These are phyloP conservation scores for Candida oleophila DNA, from an alignment of 805 yeast genomes.

Conservation along the genomic window DNA sequence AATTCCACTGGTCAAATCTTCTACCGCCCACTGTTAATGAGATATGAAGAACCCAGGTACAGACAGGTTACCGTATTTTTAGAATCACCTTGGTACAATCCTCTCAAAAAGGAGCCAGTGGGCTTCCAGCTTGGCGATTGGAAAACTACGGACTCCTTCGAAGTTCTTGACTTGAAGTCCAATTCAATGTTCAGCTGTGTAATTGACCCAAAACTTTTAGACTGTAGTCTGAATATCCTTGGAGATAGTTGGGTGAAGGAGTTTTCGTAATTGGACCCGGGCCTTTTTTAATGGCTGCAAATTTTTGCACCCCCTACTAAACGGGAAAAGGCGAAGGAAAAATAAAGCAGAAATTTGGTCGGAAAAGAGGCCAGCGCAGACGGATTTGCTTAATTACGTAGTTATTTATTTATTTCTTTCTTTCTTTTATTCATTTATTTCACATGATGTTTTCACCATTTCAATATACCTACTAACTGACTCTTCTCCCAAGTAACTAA, in stretches of 20 bases:
- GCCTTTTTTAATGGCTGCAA: not conserved
- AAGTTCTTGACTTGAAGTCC: constrained; percentile 3
- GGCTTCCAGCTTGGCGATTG: constrained; percentile 9
- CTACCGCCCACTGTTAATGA: constrained; percentile 15
- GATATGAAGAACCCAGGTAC: constrained; percentile 10
- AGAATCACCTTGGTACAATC: constrained; percentile 7
- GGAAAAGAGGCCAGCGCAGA: too few relatives aligned
- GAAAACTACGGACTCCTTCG: constrained; percentile 5
- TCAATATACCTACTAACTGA: too few relatives aligned
- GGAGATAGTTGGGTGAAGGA: constrained; percentile 4
- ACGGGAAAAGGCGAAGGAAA: too few relatives aligned
- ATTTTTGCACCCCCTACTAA: too few relatives aligned
- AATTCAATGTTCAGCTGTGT: constrained; percentile 19
- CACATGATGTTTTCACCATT: too few relatives aligned
- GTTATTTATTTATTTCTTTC: too few relatives aligned
- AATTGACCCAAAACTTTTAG: constrained; percentile 14
- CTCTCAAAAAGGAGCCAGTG: constrained; percentile 3
- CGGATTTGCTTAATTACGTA: too few relatives aligned
- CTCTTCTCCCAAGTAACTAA: not conserved
- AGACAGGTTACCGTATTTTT: constrained; percentile 12
- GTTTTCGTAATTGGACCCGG: not conserved
- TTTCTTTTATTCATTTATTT: too few relatives aligned
- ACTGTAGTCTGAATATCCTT: constrained; percentile 9
- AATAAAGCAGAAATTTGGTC: too few relatives aligned
- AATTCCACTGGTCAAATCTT: constrained; percentile 22